Evolutionary conservation across 345 rosid genomes (phyloP).

Genomic region (Brassica juncea): DNA sequence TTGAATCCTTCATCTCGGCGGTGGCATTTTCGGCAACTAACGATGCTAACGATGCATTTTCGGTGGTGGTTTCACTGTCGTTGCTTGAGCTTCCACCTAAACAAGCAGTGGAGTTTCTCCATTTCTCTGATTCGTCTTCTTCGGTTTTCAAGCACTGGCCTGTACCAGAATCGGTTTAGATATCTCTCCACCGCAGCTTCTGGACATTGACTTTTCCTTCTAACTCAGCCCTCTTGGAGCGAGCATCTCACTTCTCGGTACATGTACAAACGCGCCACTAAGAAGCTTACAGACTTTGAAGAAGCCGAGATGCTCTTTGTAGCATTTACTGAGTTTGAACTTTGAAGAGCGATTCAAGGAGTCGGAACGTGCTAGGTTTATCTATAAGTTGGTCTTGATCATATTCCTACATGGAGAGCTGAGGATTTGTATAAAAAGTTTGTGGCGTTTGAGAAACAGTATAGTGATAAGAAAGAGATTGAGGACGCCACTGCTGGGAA

Average conservation of each 20-base stretch:
- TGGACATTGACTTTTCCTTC: neutral
- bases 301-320: neutral
- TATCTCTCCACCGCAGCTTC: neutral
- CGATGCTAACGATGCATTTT: constrained; percentile 35
- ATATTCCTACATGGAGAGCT: neutral
- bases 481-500: neutral
- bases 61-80: constrained; percentile 59
- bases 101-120: constrained; percentile 62
- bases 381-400: neutral
- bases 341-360: constrained; percentile 4
- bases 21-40: constrained; percentile 52
- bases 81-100: constrained; percentile 61
- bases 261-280: neutral
- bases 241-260: neutral
- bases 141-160: neutral
- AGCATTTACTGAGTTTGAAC: neutral
- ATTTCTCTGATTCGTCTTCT: constrained; percentile 49
- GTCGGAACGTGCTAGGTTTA: neutral
- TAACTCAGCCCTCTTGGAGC: neutral
- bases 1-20: constrained; percentile 52
- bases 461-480: neutral
- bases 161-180: neutral
- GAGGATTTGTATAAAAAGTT: neutral
- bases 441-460: neutral
- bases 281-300: neutral